These are phyloP conservation scores for Ceratocystis huliohia DNA, from an alignment of 2,329 filamentous ascomycete genomes.

Conservation along the genomic window DNA sequence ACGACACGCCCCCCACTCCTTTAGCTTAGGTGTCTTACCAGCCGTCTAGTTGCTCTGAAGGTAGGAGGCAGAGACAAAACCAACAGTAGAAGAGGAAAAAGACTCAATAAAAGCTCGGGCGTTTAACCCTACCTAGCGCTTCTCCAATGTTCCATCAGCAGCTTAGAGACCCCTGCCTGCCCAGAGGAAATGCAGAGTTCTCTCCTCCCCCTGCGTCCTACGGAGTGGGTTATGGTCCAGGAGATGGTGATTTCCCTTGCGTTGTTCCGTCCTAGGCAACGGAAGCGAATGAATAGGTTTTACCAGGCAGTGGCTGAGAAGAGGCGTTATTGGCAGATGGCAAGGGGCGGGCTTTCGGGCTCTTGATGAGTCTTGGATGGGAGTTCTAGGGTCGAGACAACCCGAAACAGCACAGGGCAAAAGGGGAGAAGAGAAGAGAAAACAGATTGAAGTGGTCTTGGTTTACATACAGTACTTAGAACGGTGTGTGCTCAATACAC, in stretches of 20 bases:
- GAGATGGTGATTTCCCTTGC: conserved; percentile 2
- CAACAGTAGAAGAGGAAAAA: background rate
- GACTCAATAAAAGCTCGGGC: background rate
- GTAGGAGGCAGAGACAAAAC: background rate
- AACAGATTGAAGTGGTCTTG: background rate
- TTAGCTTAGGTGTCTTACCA: background rate
- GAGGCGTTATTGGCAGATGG: background rate
- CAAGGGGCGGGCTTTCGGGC: background rate
- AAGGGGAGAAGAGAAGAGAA: background rate
- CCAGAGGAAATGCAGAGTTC: background rate
- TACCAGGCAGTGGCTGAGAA: background rate
- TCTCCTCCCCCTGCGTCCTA: background rate
- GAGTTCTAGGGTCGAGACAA: background rate
- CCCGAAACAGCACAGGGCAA: background rate
- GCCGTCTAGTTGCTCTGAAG: background rate
- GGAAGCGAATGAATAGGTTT: background rate
- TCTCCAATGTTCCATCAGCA: background rate
- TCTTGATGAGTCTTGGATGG: background rate
- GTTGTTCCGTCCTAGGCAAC: background rate
- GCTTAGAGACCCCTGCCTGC: background rate
- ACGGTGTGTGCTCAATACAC: background rate
- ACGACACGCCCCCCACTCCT: background rate
- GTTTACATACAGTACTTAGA: background rate
- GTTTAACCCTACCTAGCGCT: background rate
- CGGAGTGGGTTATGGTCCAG: background rate